Evolutionary conservation across 2,329 filamentous ascomycete genomes (phyloP), one percentile per base, ranked within the genome.

Genomic region (Apiospora arundinis): DNA sequence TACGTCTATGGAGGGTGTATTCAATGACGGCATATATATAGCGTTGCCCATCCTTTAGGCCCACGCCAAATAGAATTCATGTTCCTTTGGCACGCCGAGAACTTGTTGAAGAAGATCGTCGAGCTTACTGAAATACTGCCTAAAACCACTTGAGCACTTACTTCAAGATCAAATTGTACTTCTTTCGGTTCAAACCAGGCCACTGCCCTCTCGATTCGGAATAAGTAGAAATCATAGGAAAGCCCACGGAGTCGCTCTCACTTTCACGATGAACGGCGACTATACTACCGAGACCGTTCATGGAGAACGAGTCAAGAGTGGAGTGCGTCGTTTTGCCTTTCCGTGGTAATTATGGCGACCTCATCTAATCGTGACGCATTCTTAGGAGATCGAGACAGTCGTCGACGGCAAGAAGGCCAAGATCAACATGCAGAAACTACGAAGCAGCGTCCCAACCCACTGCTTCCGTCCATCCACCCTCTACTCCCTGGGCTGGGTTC

Each of bases 401-500:
- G 37, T 60, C 25, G 44, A 73, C 18, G 72, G 70, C 23, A 72
- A 73, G 56, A 60, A 73, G 44, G 63, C 67, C 28, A 69, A 69
- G 16, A 70, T 75, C 70, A 84, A 86, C 74, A 83, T 85, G 74
- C 82, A 84, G 75, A 82, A 81, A 60, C 80, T 86, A 72, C 79
- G 82, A 63, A 80, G 84, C 75, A 85, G 87, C 68, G 90, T 91
- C 73, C 89, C 89, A 16, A 81, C 84, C 18, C 85, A 90, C 76
- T 91, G 89, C 84, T 89, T 91, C 80, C 79, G 88, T 76, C 86
- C 87, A 4, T 86, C 86, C 40, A 82, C 84, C 56, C 72, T 82
- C 72, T 83, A 80, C 44, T 89, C 87, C 7, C 81, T 87, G 75
- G 80, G 81, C 77, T 91, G 90, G 78, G 80, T 91, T 73, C 79